These are phyloP conservation scores for Trichoderma citrinoviride DNA, from an alignment of 2,329 filamentous ascomycete genomes.

Conservation along the genomic window DNA sequence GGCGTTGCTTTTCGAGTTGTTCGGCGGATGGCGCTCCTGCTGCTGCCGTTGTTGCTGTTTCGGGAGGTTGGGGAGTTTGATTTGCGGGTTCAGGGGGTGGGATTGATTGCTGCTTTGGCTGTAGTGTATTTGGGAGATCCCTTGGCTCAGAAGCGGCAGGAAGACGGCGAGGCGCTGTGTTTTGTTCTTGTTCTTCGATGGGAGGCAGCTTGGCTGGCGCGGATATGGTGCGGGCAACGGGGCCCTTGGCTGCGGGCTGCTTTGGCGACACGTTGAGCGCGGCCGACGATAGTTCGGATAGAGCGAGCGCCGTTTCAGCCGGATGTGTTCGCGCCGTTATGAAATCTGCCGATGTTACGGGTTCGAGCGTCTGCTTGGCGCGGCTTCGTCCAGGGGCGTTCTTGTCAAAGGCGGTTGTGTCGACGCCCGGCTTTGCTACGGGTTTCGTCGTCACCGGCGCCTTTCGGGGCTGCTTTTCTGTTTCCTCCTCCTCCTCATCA, in stretches of 20 bases:
- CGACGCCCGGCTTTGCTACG: conserved; percentile 32
- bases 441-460: not conserved
- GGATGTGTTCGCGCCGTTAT: conserved; percentile 43
- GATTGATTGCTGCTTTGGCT: not conserved
- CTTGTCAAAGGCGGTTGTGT: conserved; percentile 41
- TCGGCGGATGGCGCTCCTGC: conserved; percentile 19
- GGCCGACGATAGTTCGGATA: conserved; percentile 43
- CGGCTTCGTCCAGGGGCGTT: conserved; percentile 29
- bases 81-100: not conserved
- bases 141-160: conserved; percentile 7
- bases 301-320: conserved; percentile 33
- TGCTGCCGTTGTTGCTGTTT: conserved; percentile 5
- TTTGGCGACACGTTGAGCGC: conserved; percentile 44
- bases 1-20: conserved; percentile 28
- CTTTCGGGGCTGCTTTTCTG: not conserved
- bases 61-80: not conserved
- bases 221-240: conserved; percentile 37
- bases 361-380: conserved; percentile 27
- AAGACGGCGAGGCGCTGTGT: conserved; percentile 1
- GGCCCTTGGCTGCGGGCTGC: conserved; percentile 30
- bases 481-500: conserved; percentile 16
- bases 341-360: conserved; percentile 39
- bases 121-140: not conserved
- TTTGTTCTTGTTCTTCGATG: conserved; percentile 15
- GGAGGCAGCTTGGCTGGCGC: conserved; percentile 33